Evolutionary conservation across 108 stramenopile species (phyloP), one percentile per base, ranked within the genome.

Genomic region (Fistulifera pelliculosa): DNA sequence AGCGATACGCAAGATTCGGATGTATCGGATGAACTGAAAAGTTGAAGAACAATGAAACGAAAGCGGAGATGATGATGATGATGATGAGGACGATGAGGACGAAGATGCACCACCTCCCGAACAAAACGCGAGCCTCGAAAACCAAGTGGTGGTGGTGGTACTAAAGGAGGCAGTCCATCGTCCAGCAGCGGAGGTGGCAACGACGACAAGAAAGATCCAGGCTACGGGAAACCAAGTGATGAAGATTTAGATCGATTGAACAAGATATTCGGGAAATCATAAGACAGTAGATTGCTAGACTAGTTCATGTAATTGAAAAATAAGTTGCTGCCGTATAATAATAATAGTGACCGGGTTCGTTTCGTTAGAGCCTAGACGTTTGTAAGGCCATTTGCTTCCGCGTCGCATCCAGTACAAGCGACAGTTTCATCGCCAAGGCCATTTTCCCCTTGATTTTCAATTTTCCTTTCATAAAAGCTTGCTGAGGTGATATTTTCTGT

Each of bases 1-100:
- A 41, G 57, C 1, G 22, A 41, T 31, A 16, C 50, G 1, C 38
- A 41, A 0, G 54, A 68, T 42, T 10, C 52, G 12, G 80, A 51
- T 38, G 68, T 93, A 8, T 91, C 93, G 48, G 91, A 84, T 59
- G 96, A 95, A 71, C 66, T 93, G 52, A 90, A 88, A 74, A 80
- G 49, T 48, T 94, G 63, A 93, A 90, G 59, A 74, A 45, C 54
- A 64, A 79, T 18, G 24, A 48, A 16, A 60, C 47, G 19, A 35
- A 26, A 1, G 27, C 16, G 21, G 27, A 48, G 12, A 60, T 17
- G 58, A 60, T 17, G 58, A 60, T 10, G 56, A 43, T 44, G 56
- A 44, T 27, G 56, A 57, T 27, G 56, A 43, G 10, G 56, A 57
- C 23, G 56, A 57, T 21, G 56, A 43, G 2, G 56, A 57, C 1